Base-by-base conservation (phyloP, 768 basidiomycete genomes). In the Russula sp. region DNA sequence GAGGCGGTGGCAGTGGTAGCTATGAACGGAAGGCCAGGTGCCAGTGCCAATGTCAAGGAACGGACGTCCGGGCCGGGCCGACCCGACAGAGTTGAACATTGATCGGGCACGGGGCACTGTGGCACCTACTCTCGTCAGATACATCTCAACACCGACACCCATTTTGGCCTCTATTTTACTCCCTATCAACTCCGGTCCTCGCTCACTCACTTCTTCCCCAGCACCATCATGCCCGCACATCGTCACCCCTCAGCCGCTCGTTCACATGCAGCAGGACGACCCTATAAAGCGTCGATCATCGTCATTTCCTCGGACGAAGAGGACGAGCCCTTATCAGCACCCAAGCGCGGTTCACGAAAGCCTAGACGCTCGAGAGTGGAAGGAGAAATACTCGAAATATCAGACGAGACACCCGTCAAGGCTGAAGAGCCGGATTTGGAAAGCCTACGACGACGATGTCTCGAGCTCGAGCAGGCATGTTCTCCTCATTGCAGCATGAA, bases 281-380 rank as follows among this genome's bases (percentile, higher is more conserved):
- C 59, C 3, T 57, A 61, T 40, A 61, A 61, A 32, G 18, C 48
- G 6, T 42, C 59, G 22, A 40, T 59, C 20, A 66, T 66, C 30
- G 63, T 66, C 18, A 66, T 66, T 28, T 66, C 65, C 36, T 66
- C 65, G 10, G 65, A 66, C 24, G 61, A 63, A 26, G 65, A 66
- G 3, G 65, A 55, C 2, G 57, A 65, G 20, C 65, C 51, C 9
- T 18, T 24, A 22, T 34, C 56, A 5, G 24, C 22, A 8, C 34
- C 57, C 2, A 53, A 48, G 32, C 65, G 44, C 28, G n/a, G 20
- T 36, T 22, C 42, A 11, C 49, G 65, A 26, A 66, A 50, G 22
- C 46, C 51, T 9, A 32, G 40, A 20, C 65, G 62, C 11, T 44
- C 57, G 9, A 57, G 38, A 34, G 52, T 26, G n/a, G 46, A 48